Conservation (phyloP, 2,329 filamentous ascomycete species). For the Epichloe gansuensis region DNA sequence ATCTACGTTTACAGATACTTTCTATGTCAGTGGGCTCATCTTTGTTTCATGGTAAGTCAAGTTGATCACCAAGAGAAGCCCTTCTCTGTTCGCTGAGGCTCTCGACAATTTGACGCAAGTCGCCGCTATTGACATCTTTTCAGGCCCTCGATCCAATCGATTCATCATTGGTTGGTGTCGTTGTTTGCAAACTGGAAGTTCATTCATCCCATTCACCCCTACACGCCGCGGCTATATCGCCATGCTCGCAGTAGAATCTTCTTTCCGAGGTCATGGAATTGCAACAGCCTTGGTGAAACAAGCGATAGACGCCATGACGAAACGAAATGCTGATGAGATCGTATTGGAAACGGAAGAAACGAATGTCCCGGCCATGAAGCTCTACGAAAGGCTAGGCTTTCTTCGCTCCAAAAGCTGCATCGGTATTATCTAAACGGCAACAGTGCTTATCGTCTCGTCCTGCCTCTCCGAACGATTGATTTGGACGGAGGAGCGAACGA, state of each 20-base stretch:
- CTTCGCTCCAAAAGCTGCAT: slow-evolving; percentile 84
- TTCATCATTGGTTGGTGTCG: slow-evolving; percentile 66
- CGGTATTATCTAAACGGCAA: slow-evolving; percentile 95
- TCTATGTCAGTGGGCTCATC: slow-evolving; percentile 89
- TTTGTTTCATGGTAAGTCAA: slow-evolving; percentile 76
- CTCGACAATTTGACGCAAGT: not conserved
- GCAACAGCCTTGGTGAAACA: slow-evolving; percentile 78
- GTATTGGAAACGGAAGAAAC: slow-evolving; percentile 93
- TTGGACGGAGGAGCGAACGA: slow-evolving; percentile 26
- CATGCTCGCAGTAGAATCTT: slow-evolving; percentile 84
- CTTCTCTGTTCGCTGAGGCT: not conserved
- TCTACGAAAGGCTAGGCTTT: slow-evolving; percentile 91
- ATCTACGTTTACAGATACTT: slow-evolving; percentile 99
- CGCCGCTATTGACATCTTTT: slow-evolving; percentile 4
- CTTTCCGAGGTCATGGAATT: slow-evolving; percentile 73
- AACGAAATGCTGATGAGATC: slow-evolving; percentile 77
- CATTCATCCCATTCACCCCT: slow-evolving; percentile 68
- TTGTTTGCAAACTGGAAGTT: slow-evolving; percentile 87
- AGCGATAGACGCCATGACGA: slow-evolving; percentile 85
- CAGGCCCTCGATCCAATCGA: slow-evolving; percentile 50
- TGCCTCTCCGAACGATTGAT: slow-evolving; percentile 55
- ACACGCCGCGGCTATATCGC: slow-evolving; percentile 87
- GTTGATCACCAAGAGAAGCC: not conserved
- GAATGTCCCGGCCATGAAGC: slow-evolving; percentile 76
- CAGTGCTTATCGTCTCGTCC: slow-evolving; percentile 77